These are phyloP conservation scores for Thelephora ganbajun DNA, from an alignment of 768 basidiomycete genomes.

Conservation along the genomic window DNA sequence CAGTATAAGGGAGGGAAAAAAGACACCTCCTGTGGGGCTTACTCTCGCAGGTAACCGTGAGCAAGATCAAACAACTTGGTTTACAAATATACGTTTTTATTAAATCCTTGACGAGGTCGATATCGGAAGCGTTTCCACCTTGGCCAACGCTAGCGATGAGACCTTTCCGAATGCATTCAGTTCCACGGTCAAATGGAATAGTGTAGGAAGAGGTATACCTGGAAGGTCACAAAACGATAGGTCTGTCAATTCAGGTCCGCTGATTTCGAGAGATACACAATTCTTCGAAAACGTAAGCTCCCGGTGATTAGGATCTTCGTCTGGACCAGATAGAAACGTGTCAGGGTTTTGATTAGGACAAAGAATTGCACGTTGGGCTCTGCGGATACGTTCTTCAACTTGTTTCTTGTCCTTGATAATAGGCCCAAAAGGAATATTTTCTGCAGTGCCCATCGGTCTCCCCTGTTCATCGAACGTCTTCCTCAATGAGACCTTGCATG, in stretches of 20 bases:
- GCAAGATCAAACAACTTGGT: conserved; percentile 46
- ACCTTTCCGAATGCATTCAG: conserved; percentile 19
- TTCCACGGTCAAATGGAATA: neutral
- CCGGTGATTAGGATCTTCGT: conserved; percentile 13
- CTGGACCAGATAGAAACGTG: conserved; percentile 25
- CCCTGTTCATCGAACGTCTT: conserved; percentile 16
- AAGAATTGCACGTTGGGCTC: conserved; percentile 52
- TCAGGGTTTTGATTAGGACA: conserved; percentile 29
- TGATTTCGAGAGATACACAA: conserved; percentile 22
- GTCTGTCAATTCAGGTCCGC: conserved; percentile 23
- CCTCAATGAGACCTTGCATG: conserved; percentile 19
- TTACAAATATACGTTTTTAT: conserved; percentile 45
- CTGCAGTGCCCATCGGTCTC: conserved; percentile 20
- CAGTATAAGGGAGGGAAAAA: neutral
- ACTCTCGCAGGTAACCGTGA: conserved; percentile 58
- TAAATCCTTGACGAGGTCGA: conserved; percentile 44
- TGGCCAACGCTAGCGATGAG: conserved; percentile 30
- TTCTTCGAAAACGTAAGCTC: conserved; percentile 23
- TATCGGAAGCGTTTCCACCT: conserved; percentile 38
- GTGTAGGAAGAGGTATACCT: conserved; percentile 11
- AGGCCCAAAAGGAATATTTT: conserved; percentile 14
- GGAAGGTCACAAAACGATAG: conserved; percentile 28
- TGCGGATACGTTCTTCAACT: conserved; percentile 54
- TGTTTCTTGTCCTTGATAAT: conserved; percentile 33
- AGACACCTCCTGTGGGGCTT: conserved; percentile 7